A percentile compares a stretch with the other conserved stretches of the same genome.
phyloP scores from a whole-genome alignment of 2,329 filamentous ascomycete species.

The Aspergillus unguis region DNA sequence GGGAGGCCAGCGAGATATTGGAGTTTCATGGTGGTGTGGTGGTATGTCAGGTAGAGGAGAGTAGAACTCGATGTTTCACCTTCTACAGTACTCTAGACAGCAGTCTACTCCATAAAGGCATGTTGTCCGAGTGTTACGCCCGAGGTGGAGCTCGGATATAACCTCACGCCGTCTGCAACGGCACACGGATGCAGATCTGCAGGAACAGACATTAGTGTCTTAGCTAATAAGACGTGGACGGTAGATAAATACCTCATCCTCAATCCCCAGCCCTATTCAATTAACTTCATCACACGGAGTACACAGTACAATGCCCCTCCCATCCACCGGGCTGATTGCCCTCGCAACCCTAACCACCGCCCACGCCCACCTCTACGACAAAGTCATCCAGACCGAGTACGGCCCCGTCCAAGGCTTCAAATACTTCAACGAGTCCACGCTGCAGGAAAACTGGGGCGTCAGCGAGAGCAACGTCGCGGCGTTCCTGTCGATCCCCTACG shows the following conservation, averaged over 20 bases:
- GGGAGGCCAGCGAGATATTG: not conserved
- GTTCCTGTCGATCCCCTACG: constrained; percentile 25
- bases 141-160: no score
- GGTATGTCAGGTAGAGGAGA: not conserved
- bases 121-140: no score
- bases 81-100: no score
- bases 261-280: no score
- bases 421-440: constrained; percentile 20
- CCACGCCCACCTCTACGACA: constrained; percentile 20
- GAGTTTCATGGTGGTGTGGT: not conserved
- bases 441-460: constrained; percentile 19
- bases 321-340: not conserved
- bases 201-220: no score
- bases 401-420: constrained; percentile 22
- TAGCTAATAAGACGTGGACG: no score
- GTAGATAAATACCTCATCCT: no score
- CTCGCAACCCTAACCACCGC: not conserved
- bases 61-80: not conserved
- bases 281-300: no score
- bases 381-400: constrained; percentile 17
- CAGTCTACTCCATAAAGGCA: no score
- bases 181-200: no score
- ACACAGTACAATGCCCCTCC: not conserved
- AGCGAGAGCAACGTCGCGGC: constrained; percentile 22
- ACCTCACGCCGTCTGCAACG: no score